These are phyloP conservation scores for Stephania cephalantha DNA, from an alignment of 164 flowering plant genomes.

Conservation along the genomic window DNA sequence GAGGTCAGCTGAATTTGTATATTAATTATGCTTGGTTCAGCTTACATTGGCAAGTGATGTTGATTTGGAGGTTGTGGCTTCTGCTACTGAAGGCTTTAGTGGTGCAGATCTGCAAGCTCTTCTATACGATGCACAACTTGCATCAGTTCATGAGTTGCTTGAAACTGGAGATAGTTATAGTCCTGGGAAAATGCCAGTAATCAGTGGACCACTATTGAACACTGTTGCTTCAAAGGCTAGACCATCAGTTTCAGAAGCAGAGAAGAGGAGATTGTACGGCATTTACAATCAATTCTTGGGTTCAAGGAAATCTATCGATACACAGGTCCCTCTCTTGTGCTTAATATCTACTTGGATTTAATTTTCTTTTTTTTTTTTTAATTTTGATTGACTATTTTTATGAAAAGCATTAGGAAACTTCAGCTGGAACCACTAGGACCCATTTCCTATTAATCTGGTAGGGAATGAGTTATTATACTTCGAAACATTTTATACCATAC, in stretches of 20 bases:
- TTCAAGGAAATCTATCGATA: constrained; percentile 61
- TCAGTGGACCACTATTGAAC: constrained; percentile 50
- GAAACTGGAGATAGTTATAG: constrained; percentile 24
- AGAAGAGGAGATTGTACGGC: constrained; percentile 60
- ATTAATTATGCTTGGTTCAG: constrained; percentile 30
- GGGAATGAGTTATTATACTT: neutral
- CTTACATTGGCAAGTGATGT: constrained; percentile 68
- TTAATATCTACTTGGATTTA: neutral
- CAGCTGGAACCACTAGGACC: neutral
- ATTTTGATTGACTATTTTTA: neutral
- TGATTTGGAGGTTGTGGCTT: constrained; percentile 62
- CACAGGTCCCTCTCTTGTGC: constrained; percentile 42
- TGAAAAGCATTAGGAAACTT: too few species aligned
- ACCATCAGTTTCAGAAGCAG: constrained; percentile 83
- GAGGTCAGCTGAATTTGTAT: too few species aligned
- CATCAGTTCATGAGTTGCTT: constrained; percentile 72
- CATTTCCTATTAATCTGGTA: neutral
- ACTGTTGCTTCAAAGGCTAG: constrained; percentile 64
- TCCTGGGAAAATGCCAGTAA: constrained; percentile 47
- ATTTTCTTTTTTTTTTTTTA: neutral
- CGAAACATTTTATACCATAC: too few species aligned
- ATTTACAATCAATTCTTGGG: constrained; percentile 84
- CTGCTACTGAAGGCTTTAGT: constrained; percentile 87
- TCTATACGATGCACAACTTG: constrained; percentile 90
- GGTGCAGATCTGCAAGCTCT: constrained; percentile 99